Evolutionary conservation across 768 basidiomycete species (phyloP), one percentile per base, ranked within the genome.

Genomic region (Vararia minispora): DNA sequence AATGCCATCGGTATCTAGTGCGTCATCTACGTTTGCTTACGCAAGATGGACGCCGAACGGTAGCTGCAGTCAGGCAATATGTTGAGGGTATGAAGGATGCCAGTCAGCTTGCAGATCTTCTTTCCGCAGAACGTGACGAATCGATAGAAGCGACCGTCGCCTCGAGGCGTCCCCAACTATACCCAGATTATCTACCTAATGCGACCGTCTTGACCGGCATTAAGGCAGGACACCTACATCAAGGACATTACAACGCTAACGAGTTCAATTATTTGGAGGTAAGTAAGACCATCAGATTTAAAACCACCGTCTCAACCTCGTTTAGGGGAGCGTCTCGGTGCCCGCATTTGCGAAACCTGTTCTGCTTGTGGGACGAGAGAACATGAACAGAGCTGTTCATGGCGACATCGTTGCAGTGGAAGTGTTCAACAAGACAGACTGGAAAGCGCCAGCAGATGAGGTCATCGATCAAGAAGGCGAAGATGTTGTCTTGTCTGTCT

Each of bases 251-350:
- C 62, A 90, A 85, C 52, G 88, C 91, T 2, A 95, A 87, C 49
- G 79, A 79, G 47, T 99, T 91, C 60, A 98, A 99, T 56, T 98
- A 92, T 50, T 68, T 97, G 11, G 94, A 97, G 70, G 87, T 80
- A 30, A 37, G 67, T 54, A 18, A n/a, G 4, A 24, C 37, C n/a
- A 36, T 29, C 20, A 27, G 29, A 30, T 4, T 41, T 25, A 18
- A 1, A 30, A 13, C 7, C 20, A n/a, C 13, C 21, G 9, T 23
- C 31, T 36, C 27, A 35, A 28, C 20, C 13, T 9, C 31, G 14
- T 23, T 10, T 23, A 89, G 83, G 94, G 91, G 6, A 84, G 69
- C 33, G 90, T 95, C 13, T 66, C 74, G 3, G 79, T 84, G 0
- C 74, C 79, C 1, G 71, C 69, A 0, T 83, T 84, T 49, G 62